Percentiles rank a stretch among this genome's conserved stretches.
Evolutionary conservation across 306 rosid genomes (phyloP).

Genomic region (Trifolium repens): DNA sequence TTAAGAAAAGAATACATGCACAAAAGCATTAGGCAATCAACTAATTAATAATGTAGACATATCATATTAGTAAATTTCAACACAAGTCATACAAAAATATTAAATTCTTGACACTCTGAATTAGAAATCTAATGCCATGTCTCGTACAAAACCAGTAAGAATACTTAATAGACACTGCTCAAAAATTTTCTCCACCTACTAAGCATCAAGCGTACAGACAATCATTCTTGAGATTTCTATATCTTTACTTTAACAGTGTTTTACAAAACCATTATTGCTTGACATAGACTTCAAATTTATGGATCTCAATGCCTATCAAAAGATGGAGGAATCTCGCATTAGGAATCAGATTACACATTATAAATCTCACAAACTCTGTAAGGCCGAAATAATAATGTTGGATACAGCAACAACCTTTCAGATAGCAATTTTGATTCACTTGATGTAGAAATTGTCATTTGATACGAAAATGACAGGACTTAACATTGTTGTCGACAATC

Average conservation of each 20-base stretch:
- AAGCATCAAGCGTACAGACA: constrained; percentile 2
- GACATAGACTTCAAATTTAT: neutral
- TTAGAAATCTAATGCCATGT: neutral
- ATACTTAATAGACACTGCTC: neutral
- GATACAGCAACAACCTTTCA: neutral
- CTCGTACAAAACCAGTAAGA: constrained; percentile 1
- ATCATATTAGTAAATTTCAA: constrained; percentile 36
- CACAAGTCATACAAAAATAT: neutral
- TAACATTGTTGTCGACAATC: constrained; percentile 18
- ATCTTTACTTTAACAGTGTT: constrained; percentile 1
- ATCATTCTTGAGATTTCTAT: constrained; percentile 1
- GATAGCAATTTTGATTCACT: constrained; percentile 32
- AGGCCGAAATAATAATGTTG: neutral
- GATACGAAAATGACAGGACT: constrained; percentile 3
- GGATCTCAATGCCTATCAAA: neutral
- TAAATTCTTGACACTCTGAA: constrained; percentile 9
- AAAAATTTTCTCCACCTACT: neutral
- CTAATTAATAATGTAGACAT: constrained; percentile 15
- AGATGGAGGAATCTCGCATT: neutral
- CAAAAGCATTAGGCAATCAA: constrained; percentile 31
- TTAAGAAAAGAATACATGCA: constrained; percentile 4
- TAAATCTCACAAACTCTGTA: neutral
- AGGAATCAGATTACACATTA: neutral
- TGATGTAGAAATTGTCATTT: constrained; percentile 14
- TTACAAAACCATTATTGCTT: constrained; percentile 11